Evolutionary conservation across 2,329 filamentous ascomycete genomes (phyloP), one percentile per base, ranked within the genome.

Genomic region (Penicillium crustosum): DNA sequence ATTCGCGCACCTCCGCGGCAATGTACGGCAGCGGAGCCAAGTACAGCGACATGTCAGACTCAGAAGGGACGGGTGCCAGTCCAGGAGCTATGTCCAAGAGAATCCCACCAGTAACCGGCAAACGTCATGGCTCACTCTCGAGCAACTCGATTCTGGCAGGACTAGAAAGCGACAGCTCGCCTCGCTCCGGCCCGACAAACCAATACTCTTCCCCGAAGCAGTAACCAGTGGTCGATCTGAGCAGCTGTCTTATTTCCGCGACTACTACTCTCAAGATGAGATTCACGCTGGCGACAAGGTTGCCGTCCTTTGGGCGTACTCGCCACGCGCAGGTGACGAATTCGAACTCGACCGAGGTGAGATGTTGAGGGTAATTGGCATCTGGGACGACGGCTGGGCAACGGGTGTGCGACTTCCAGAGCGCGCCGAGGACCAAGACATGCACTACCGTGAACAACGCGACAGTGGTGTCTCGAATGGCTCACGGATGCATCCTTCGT

Each of bases 351-450:
- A 97, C 69, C 87, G 94, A 58, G 94, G 94, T 53, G 94, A 99
- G 72, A 97, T 99, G 93, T 83, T 99, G 70, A 97, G 97, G 78
- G 88, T 99, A 15, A 89, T 97, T 33, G 94, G 94, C 61, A 99
- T 99, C 65, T 99, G 94, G 94, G 94, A 99, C 70, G 94, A 99
- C 73, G 94, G 94, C 47, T 99, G 94, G 94, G 94, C 94, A 12
- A 99, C 94, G 1, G 94, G 94, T 68, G 84, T 97, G 55, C 83
- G 95, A 71, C 79, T 96, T 55, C 83, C 88, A 53, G 90, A 96
- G 68, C 84, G 86, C 55, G 92, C 92, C 2, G 93, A 97, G 60
- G 91, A 97, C 63, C 97, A 91, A 87, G 90, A 96, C 67, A 83
- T 84, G 43, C 84, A 88, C 62, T 85, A 86, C 68, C 87, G 90